Evolutionary conservation across 2,329 filamentous ascomycete species (phyloP).

Genomic region (Penicillium sclerotigenum): DNA sequence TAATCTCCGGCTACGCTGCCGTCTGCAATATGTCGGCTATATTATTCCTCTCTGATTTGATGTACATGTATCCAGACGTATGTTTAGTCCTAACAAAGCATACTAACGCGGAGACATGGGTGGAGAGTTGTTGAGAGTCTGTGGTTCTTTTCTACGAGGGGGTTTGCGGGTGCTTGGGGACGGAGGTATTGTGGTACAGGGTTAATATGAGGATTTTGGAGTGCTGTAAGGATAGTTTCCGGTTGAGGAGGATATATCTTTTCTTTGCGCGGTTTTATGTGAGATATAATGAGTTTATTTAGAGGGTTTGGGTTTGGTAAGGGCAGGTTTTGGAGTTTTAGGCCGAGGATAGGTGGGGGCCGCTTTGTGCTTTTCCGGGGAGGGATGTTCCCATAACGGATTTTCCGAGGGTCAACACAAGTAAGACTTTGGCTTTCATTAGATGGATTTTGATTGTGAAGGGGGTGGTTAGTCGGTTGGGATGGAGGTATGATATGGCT

Average conservation of each 20-base stretch:
- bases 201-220: slow-evolving; percentile 9
- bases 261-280: not conserved
- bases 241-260: not conserved
- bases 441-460: slow-evolving; percentile 4
- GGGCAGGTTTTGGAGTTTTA: slow-evolving; percentile 1
- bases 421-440: slow-evolving; percentile 1
- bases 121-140: not conserved
- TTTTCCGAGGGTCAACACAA: slow-evolving; percentile 7
- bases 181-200: slow-evolving; percentile 4
- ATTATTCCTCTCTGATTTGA: slow-evolving; percentile 5
- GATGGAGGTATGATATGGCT: not conserved
- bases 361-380: slow-evolving; percentile 5
- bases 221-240: slow-evolving; percentile 1
- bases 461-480: slow-evolving; percentile 4
- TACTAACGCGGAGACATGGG: slow-evolving; percentile 3
- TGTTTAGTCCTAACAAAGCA: slow-evolving; percentile 4
- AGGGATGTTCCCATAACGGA: not conserved
- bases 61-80: slow-evolving; percentile 12
- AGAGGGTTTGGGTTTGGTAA: not conserved
- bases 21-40: slow-evolving; percentile 10
- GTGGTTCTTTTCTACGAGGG: slow-evolving; percentile 2
- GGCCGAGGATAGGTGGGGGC: slow-evolving; percentile 9
- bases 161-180: not conserved
- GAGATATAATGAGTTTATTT: slow-evolving; percentile 4
- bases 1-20: slow-evolving; percentile 9